Base-by-base conservation (phyloP, 495 filamentous ascomycete genomes). In the Tetracladium setigerum region DNA sequence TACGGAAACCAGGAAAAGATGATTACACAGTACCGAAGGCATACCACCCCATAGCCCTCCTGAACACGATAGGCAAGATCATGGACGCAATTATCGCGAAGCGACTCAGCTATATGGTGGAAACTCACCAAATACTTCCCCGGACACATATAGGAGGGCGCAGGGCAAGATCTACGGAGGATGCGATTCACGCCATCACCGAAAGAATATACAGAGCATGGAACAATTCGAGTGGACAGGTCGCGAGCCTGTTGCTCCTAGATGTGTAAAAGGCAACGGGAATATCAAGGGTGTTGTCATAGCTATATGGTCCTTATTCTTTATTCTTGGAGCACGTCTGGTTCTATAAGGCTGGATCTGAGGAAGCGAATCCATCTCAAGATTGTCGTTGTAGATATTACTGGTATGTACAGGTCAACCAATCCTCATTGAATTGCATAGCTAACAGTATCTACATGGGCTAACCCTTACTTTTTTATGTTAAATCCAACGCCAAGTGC, bases 61-160 rank as follows among this genome's bases (percentile, higher is more conserved):
- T 64, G 0, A 62, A 64, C 33, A 66, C 60, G 1, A 30, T 70
- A 5, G 60, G 58, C 0, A 70, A 70, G 37, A 18, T 55, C 11
- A 41, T 65, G 8, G 57, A 68, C 37, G 15, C 47, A 1, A 33
- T 68, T 2, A 43, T 65, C 10, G 50, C 61, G 4, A 38, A 17
- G 4, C 37, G 56, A 27, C 44, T 68, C 8, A 51, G 42, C 14
- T 62, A 56, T 32, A 18, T 47, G 2, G 30, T 54, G 0, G 57
- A 67, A 16, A 49, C 9, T 17, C 12, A 59, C 22, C 6, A 38
- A 0, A 41, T 67, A 4, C 55, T 69, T 1, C 56, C 56, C 8
- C 14, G 30, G 5, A 45, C n/a, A 4, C 53, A 69, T 30, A 44
- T 61, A 0, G 53, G 62, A 12, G 59, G 53, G 4, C 42, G 55